These are phyloP conservation scores for Ophiostoma australiae DNA, from an alignment of 2,329 filamentous ascomycete genomes.

Conservation along the genomic window DNA sequence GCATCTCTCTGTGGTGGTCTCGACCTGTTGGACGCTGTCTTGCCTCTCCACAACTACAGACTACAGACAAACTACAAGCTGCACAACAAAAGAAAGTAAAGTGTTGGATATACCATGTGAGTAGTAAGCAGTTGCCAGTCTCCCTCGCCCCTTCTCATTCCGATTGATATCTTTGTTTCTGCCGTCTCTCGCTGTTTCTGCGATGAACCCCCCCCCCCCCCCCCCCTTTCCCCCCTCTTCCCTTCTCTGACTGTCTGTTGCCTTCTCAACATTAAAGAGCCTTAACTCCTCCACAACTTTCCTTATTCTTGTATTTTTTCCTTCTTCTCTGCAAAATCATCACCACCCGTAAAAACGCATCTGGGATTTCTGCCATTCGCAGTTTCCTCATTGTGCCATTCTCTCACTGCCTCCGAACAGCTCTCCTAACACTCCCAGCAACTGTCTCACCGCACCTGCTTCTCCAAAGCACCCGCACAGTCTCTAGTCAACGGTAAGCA, in stretches of 20 bases:
- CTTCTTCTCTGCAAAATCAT: neutral
- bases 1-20: neutral
- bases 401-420: neutral
- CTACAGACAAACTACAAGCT: too few species aligned
- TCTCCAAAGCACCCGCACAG: neutral
- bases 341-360: too few species aligned
- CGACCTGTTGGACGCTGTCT: neutral
- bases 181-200: neutral
- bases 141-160: neutral
- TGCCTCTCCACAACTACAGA: neutral
- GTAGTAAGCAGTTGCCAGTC: neutral
- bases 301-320: too few species aligned
- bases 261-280: neutral
- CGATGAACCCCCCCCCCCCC: too few species aligned
- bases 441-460: constrained; percentile 11
- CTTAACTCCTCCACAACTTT: neutral
- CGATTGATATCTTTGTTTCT: neutral
- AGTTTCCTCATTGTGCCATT: neutral
- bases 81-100: too few species aligned
- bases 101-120: too few species aligned
- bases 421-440: neutral
- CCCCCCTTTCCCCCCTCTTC: neutral
- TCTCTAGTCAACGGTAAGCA: neutral
- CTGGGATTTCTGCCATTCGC: neutral
- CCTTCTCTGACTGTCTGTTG: neutral